Conservation (phyloP, 2,329 filamentous ascomycete species). For the Parafenestella ontariensis region DNA sequence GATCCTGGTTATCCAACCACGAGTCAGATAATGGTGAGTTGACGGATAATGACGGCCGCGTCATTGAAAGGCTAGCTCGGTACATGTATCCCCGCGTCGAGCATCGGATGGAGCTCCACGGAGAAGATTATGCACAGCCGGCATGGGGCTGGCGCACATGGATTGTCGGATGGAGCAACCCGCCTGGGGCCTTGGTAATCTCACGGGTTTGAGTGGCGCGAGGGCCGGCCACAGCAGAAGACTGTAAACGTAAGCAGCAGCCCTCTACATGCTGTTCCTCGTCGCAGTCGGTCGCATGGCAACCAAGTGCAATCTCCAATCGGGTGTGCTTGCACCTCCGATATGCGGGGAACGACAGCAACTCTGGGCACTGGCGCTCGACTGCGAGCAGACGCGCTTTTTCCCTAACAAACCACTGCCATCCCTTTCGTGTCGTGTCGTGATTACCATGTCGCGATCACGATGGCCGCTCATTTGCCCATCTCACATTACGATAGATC, state of each 20-base stretch:
- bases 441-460: conserved; percentile 12
- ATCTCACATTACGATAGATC: conserved; percentile 12
- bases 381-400: conserved; percentile 7
- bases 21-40: conserved; percentile 12
- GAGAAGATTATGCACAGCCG: not conserved
- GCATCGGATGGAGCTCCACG: conserved; percentile 21
- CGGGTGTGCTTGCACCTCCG: conserved; percentile 7
- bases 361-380: conserved; percentile 17
- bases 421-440: conserved; percentile 5
- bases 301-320: conserved; percentile 13
- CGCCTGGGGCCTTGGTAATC: conserved; percentile 22
- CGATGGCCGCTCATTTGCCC: conserved; percentile 13
- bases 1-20: conserved; percentile 29
- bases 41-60: conserved; percentile 42
- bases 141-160: conserved; percentile 4
- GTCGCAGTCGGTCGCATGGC: conserved; percentile 5
- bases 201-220: conserved; percentile 13
- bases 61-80: conserved; percentile 33
- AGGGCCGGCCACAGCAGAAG: conserved; percentile 3
- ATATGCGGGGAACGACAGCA: conserved; percentile 8
- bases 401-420: conserved; percentile 17
- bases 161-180: conserved; percentile 22
- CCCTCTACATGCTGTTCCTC: too few relatives aligned
- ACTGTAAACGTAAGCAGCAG: conserved; percentile 11
- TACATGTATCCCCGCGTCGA: conserved; percentile 34